Evolutionary conservation across 257 asterid genomes (phyloP).

Genomic region (Primulina tabacum): DNA sequence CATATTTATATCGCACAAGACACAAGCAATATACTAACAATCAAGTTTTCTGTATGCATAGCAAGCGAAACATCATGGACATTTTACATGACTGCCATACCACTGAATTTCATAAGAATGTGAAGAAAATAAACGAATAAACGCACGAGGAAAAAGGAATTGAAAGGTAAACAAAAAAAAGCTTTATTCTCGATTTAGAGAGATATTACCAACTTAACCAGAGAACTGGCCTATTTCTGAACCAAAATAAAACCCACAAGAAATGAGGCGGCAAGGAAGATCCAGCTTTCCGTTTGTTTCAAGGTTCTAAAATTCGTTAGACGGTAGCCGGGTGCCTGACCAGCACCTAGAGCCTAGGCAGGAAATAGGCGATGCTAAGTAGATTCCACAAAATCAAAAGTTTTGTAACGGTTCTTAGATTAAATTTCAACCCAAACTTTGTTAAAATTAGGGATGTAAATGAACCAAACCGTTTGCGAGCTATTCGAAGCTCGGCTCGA

Average conservation of each 20-base stretch:
- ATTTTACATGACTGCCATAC: background rate
- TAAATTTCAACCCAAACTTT: no score
- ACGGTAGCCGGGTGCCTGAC: no score
- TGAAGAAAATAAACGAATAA: background rate
- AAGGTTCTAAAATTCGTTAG: no score
- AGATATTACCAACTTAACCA: background rate
- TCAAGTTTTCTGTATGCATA: background rate
- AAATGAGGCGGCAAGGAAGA: background rate
- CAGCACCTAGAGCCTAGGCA: no score
- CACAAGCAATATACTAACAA: background rate
- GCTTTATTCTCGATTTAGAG: background rate
- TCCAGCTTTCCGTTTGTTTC: background rate
- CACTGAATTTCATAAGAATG: background rate
- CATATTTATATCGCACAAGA: background rate
- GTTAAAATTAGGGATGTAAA: no score
- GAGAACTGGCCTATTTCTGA: background rate
- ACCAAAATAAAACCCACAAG: slow-evolving; percentile 2
- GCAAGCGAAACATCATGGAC: background rate
- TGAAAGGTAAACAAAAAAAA: background rate
- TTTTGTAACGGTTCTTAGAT: no score
- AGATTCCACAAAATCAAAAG: no score
- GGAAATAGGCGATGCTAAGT: no score
- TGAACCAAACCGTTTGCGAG: no score
- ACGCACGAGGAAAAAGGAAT: background rate
- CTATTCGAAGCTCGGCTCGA: no score